Conservation (phyloP, 1,284 basidiomycete genomes). For the Leccinum variabile region DNA sequence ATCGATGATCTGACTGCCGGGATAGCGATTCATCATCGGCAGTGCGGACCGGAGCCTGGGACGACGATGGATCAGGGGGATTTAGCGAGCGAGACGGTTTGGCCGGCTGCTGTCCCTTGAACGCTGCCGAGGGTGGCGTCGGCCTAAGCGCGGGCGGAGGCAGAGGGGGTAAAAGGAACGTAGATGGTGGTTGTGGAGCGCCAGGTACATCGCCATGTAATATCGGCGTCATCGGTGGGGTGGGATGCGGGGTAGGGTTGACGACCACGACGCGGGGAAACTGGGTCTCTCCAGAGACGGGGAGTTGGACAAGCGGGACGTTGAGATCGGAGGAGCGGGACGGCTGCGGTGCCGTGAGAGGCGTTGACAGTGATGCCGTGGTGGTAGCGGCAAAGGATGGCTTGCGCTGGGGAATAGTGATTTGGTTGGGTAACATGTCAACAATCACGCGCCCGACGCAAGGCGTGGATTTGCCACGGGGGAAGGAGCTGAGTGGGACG, state of each 20-base stretch:
- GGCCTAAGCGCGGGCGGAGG: conserved; percentile 23
- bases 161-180: conserved; percentile 35
- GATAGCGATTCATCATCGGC: conserved; percentile 26
- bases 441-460: conserved; percentile 54
- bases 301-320: conserved; percentile 28
- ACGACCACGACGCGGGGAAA: conserved; percentile 56
- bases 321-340: conserved; percentile 9
- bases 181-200: conserved; percentile 26
- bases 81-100: conserved; percentile 3
- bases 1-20: conserved; percentile 38
- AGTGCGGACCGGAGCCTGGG: conserved; percentile 12
- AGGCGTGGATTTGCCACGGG: conserved; percentile 35
- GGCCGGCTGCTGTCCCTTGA: conserved; percentile 1
- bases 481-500: conserved; percentile 25
- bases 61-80: conserved; percentile 4
- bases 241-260: conserved; percentile 55
- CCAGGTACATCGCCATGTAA: conserved; percentile 20
- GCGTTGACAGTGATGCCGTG: conserved; percentile 4
- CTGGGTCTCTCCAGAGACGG: conserved; percentile 18
- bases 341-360: conserved; percentile 4
- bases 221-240: conserved; percentile 53
- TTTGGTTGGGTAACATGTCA: conserved; percentile 49
- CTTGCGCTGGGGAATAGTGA: conserved; percentile 23
- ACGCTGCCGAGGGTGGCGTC: conserved; percentile 1
- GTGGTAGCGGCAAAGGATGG: not conserved